These are phyloP conservation scores for Beauveria australis DNA, from an alignment of 2,329 filamentous ascomycete species.

Conservation along the genomic window DNA sequence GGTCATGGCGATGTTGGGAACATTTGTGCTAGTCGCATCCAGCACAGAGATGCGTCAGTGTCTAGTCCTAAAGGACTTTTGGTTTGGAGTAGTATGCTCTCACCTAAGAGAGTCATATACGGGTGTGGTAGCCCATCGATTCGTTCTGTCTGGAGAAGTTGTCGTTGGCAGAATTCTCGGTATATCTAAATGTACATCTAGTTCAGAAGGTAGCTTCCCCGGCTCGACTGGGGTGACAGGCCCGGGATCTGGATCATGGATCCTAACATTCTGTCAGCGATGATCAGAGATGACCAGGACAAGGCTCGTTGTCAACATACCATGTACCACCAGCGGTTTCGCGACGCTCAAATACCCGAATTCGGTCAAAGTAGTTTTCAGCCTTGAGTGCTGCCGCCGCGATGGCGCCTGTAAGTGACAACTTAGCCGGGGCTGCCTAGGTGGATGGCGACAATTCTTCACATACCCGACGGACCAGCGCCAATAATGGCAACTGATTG, in stretches of 20 bases:
- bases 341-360: constrained; percentile 34
- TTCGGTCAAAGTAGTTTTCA: constrained; percentile 34
- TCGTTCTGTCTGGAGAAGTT: constrained; percentile 32
- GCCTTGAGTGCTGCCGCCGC: constrained; percentile 38
- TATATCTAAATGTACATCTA: constrained; percentile 37
- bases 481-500: constrained; percentile 36
- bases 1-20: constrained; percentile 47
- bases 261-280: constrained; percentile 27
- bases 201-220: constrained; percentile 34
- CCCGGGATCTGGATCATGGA: constrained; percentile 38
- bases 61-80: background rate
- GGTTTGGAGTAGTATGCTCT: constrained; percentile 14
- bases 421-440: background rate
- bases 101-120: constrained; percentile 45
- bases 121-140: constrained; percentile 39
- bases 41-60: background rate
- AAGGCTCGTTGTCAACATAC: constrained; percentile 17
- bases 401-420: constrained; percentile 30
- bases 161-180: constrained; percentile 33
- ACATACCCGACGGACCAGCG: constrained; percentile 33
- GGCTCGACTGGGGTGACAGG: constrained; percentile 27
- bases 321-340: constrained; percentile 38
- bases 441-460: background rate
- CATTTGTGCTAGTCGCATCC: constrained; percentile 38
- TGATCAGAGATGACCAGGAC: background rate